Evolutionary conservation across 139 green algal species (phyloP).

Genomic region (Mychonastes homosphaera): DNA sequence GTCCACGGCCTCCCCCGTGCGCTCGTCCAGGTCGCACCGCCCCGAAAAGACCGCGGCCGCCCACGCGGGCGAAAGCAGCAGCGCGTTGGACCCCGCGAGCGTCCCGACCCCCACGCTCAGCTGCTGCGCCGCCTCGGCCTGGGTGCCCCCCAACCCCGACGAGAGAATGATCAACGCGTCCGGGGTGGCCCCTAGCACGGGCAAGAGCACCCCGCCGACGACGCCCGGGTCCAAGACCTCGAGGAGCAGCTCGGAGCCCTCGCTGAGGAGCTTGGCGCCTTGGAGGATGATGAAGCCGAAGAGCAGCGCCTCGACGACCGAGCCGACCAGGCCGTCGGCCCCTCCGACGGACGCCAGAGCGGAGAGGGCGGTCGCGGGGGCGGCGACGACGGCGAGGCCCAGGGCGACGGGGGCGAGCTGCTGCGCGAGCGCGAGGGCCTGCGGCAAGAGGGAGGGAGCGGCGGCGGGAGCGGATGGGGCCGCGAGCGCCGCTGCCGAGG

Average conservation of each 20-base stretch:
- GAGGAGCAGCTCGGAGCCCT: slow-evolving; percentile 57
- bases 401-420: too few species aligned
- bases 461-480: too few species aligned
- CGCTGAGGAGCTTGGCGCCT: slow-evolving; percentile 42
- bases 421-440: too few species aligned
- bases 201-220: slow-evolving; percentile 41
- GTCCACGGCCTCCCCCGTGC: slow-evolving; percentile 15
- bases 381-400: too few species aligned
- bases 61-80: slow-evolving; percentile 54
- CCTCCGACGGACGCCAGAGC: too few species aligned
- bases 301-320: not conserved
- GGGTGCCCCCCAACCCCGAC: slow-evolving; percentile 21
- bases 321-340: not conserved
- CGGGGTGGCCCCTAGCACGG: slow-evolving; percentile 45
- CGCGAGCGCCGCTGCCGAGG: too few species aligned
- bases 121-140: slow-evolving; percentile 23
- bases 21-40: slow-evolving; percentile 40
- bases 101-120: slow-evolving; percentile 37
- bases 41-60: slow-evolving; percentile 28
- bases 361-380: too few species aligned
- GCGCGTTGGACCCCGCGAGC: slow-evolving; percentile 43
- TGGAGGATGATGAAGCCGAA: slow-evolving; percentile 33
- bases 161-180: slow-evolving; percentile 45
- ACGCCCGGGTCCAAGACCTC: slow-evolving; percentile 48
- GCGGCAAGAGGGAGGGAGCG: too few species aligned